These are phyloP conservation scores for Cubamyces lactineus DNA, from an alignment of 768 basidiomycete species.

Conservation along the genomic window DNA sequence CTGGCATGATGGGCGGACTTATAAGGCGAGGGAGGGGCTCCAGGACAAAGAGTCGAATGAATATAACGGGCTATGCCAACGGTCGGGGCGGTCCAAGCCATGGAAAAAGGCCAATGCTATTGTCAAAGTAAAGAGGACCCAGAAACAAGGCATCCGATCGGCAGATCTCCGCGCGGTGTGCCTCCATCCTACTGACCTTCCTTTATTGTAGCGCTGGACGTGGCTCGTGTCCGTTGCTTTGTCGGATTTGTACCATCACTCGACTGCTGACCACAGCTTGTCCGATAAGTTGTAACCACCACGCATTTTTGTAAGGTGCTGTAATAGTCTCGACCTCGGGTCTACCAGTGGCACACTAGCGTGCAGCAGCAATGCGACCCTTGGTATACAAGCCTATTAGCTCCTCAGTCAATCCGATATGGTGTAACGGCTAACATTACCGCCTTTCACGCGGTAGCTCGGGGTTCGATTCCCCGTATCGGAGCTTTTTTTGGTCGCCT, in stretches of 20 bases:
- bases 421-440: slow-evolving; percentile 44
- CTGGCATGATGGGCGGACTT: slow-evolving; percentile 13
- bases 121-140: slow-evolving; percentile 21
- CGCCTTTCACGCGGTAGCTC: slow-evolving; percentile 45
- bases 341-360: too few relatives aligned
- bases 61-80: slow-evolving; percentile 16
- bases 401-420: slow-evolving; percentile 39
- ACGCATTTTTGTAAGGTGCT: too few relatives aligned
- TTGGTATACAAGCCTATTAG: too few relatives aligned
- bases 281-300: too few relatives aligned
- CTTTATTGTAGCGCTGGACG: slow-evolving; percentile 19
- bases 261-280: not conserved
- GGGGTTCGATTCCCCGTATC: slow-evolving; percentile 48
- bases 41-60: slow-evolving; percentile 22
- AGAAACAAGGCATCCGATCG: slow-evolving; percentile 21
- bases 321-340: too few relatives aligned
- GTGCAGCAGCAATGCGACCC: too few relatives aligned
- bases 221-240: slow-evolving; percentile 12
- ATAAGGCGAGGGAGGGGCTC: slow-evolving; percentile 6
- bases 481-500: slow-evolving; percentile 29
- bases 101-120: slow-evolving; percentile 15
- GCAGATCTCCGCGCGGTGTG: slow-evolving; percentile 18
- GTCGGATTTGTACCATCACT: slow-evolving; percentile 6
- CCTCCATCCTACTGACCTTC: slow-evolving; percentile 15
- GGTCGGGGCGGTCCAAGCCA: slow-evolving; percentile 22